Evolutionary conservation across 495 filamentous ascomycete species (phyloP), one percentile per base, ranked within the genome.

Genomic region (Penicillium longicatenatum): DNA sequence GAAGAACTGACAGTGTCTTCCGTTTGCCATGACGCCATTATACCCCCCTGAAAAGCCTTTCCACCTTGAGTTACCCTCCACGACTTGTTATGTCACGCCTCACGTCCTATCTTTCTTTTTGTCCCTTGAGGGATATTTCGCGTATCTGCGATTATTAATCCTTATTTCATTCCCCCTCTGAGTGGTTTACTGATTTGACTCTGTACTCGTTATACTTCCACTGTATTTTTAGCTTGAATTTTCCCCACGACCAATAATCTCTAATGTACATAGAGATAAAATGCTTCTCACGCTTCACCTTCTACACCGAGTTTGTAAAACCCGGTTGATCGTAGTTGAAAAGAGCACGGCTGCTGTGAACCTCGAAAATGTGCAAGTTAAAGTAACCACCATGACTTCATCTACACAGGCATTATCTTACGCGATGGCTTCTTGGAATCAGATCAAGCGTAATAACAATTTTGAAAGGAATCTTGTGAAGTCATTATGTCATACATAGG

Each of bases 1-100:
- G 90, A 89, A 90, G 70, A 75, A 69, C 22, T 84, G 66, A 78
- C 64, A 29, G 11, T 16, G 19, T 6, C 26, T 46, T n/a, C 39
- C 20, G 39, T 31, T 37, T 26, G 14, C 37, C 50, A 12, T 55
- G 29, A 45, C 21, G 14, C 37, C 50, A 12, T 55, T 21, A 45
- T 46, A 29, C 39, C 41, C 21, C 35, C n/a, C 21, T n/a, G 4
- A 45, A 12, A 8, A 46, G 44, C 44, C n/a, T 35, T 12, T 30
- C 22, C 33, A 43, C 45, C 6, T 29, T 17, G 14, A 35, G 37
- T 17, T 52, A 20, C 43, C 12, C 31, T 35, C 31, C 10, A 39
- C 46, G 14, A 65, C 59, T 55, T 37, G 17, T 65, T 42, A 61
- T 33, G 52, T 61, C 42, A 61, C 31, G 55, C 50, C 49, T 58